phyloP scores from a whole-genome alignment of 305 asterid genomes.

The Stenogyne calaminthoides region DNA sequence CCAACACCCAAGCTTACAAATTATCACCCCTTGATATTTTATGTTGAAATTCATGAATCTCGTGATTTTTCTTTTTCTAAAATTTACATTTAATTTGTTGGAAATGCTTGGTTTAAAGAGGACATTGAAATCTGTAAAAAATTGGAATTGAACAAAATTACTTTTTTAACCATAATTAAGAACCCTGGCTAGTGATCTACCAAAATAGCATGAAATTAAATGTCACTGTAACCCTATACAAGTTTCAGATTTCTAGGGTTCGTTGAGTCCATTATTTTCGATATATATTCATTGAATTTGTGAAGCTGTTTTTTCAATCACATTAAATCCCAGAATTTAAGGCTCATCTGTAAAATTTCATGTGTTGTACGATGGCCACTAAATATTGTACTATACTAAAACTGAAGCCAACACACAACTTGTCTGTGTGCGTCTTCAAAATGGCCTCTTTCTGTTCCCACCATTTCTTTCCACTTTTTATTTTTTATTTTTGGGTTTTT shows the following conservation, averaged over 20 bases:
- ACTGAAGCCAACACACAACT: constrained; percentile 18
- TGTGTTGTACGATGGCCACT: constrained; percentile 34
- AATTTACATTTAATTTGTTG: not conserved
- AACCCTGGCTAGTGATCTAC: constrained; percentile 34
- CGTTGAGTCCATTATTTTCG: not conserved
- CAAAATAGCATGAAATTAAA: constrained; percentile 25
- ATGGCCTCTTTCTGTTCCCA: constrained; percentile 52
- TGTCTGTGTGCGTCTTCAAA: constrained; percentile 20
- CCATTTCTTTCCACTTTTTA: constrained; percentile 21
- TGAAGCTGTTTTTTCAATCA: not conserved
- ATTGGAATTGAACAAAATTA: not conserved
- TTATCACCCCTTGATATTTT: constrained; percentile 34
- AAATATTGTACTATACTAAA: constrained; percentile 33
- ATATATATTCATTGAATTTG: not conserved
- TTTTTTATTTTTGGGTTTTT: constrained; percentile 23
- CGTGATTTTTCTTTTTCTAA: not conserved
- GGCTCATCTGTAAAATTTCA: constrained; percentile 8
- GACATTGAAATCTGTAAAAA: constrained; percentile 14
- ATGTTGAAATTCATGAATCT: constrained; percentile 19
- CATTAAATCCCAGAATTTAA: constrained; percentile 34
- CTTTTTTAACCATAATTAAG: constrained; percentile 13
- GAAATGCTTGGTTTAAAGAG: not conserved
- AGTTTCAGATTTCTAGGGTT: constrained; percentile 29
- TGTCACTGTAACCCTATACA: constrained; percentile 33
- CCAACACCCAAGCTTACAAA: not conserved